Conservation (phyloP, 2,329 filamentous ascomycete genomes). For the Talaromyces marneffei region DNA sequence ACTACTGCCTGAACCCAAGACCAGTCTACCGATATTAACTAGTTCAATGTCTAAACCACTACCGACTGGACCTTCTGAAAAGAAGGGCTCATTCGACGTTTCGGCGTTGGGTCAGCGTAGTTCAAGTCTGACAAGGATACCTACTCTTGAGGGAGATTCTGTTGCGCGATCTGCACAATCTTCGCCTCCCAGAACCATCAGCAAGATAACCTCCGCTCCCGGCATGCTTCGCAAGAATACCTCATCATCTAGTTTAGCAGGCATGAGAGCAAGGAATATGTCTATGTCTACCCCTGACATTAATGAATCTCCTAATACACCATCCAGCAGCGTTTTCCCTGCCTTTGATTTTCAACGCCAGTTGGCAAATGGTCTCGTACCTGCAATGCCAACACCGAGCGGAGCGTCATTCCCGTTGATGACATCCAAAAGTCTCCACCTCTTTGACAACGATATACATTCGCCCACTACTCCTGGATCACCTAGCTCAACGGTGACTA, state of each 20-base stretch:
- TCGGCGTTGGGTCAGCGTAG: slow-evolving; percentile 37
- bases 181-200: slow-evolving; percentile 31
- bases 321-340: slow-evolving; percentile 62
- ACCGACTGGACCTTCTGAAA: slow-evolving; percentile 22
- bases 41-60: slow-evolving; percentile 17
- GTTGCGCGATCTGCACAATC: slow-evolving; percentile 27
- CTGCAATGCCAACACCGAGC: slow-evolving; percentile 63
- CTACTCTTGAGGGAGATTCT: slow-evolving; percentile 42
- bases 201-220: slow-evolving; percentile 37
- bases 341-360: slow-evolving; percentile 42
- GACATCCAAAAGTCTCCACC: slow-evolving; percentile 62
- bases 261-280: slow-evolving; percentile 67
- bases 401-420: slow-evolving; percentile 54
- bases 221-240: slow-evolving; percentile 58
- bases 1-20: slow-evolving; percentile 27
- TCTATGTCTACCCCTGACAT: slow-evolving; percentile 57
- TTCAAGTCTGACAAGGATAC: slow-evolving; percentile 37
- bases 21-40: slow-evolving; percentile 17
- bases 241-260: slow-evolving; percentile 64
- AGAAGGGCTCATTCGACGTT: slow-evolving; percentile 31
- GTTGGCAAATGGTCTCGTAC: slow-evolving; percentile 49
- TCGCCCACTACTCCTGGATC: slow-evolving; percentile 58
- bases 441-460: slow-evolving; percentile 81
- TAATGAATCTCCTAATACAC: slow-evolving; percentile 67
- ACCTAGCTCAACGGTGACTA: slow-evolving; percentile 56